Percentiles rank a stretch among this genome's conserved stretches.
Evolutionary conservation across 1,284 basidiomycete genomes (phyloP).

Genomic region (Apiotrichum domesticum): DNA sequence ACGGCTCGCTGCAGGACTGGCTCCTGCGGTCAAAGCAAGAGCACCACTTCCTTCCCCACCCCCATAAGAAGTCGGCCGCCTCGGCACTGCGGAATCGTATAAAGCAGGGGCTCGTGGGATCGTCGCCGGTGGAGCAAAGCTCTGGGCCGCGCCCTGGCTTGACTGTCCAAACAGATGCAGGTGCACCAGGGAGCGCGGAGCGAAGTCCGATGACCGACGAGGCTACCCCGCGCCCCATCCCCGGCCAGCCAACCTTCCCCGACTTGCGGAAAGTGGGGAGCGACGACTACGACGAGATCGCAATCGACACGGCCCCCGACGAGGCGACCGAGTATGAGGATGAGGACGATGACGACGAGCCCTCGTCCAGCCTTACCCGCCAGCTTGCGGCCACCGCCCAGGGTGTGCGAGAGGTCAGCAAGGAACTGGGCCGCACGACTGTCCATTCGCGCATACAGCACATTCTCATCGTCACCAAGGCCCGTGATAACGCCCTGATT

Average conservation of each 20-base stretch:
- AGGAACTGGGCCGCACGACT: constrained; percentile 92
- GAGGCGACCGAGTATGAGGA: constrained; percentile 5
- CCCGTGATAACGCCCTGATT: constrained; percentile 93
- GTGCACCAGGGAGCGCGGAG: no score
- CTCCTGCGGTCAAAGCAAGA: constrained; percentile 22
- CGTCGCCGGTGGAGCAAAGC: no score
- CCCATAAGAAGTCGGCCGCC: neutral
- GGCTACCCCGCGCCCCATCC: neutral
- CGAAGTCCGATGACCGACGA: no score
- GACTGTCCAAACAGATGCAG: no score
- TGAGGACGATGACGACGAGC: constrained; percentile 49
- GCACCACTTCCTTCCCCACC: constrained; percentile 5
- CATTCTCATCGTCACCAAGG: constrained; percentile 95
- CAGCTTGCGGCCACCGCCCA: constrained; percentile 96
- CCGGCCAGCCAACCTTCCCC: neutral
- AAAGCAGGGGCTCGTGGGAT: neutral
- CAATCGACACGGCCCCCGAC: neutral
- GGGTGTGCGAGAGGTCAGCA: constrained; percentile 96
- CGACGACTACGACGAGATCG: neutral
- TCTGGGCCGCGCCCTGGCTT: no score
- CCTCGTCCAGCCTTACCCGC: constrained; percentile 71
- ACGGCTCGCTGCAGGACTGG: constrained; percentile 44
- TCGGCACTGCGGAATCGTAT: neutral
- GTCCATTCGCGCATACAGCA: constrained; percentile 88
- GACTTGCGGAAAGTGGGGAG: neutral